These are phyloP conservation scores for Talaromyces sp. DNA, from an alignment of 2,329 filamentous ascomycete genomes.

Conservation along the genomic window DNA sequence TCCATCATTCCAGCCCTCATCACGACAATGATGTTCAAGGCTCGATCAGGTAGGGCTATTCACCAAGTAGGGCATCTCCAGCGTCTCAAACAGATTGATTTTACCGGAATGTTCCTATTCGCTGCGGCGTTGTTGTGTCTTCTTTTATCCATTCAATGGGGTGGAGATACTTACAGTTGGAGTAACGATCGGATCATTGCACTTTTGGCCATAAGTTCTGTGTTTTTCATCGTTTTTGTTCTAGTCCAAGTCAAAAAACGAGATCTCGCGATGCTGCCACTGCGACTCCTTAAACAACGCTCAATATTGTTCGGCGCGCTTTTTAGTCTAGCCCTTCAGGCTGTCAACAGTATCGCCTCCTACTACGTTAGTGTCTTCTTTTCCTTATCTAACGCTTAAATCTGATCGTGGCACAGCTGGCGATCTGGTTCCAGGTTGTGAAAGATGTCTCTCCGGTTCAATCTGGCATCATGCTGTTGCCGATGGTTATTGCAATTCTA, in stretches of 20 bases:
- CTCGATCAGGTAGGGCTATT: neutral
- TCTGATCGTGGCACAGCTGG: constrained; percentile 27
- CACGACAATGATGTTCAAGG: neutral
- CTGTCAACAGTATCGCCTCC: neutral
- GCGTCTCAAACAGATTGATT: neutral
- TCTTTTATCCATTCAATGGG: neutral
- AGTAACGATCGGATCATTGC: neutral
- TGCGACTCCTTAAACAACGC: neutral
- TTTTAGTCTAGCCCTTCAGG: neutral
- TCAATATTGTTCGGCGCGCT: neutral
- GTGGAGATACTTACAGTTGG: neutral
- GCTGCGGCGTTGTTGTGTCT: neutral
- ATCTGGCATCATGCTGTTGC: constrained; percentile 41
- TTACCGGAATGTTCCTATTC: neutral
- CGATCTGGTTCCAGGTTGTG: constrained; percentile 38
- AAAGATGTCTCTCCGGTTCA: constrained; percentile 28
- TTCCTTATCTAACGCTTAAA: neutral
- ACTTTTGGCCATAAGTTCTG: neutral
- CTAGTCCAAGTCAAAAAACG: neutral
- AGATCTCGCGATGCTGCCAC: neutral
- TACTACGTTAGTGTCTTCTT: neutral
- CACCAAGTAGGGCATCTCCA: neutral
- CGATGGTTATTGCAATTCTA: constrained; percentile 36
- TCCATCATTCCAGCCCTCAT: constrained; percentile 38
- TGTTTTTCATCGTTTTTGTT: neutral